Percentiles rank a stretch among this genome's conserved stretches.
Conservation (phyloP, 129 eudicot species). For the Helianthus tuberosus region DNA sequence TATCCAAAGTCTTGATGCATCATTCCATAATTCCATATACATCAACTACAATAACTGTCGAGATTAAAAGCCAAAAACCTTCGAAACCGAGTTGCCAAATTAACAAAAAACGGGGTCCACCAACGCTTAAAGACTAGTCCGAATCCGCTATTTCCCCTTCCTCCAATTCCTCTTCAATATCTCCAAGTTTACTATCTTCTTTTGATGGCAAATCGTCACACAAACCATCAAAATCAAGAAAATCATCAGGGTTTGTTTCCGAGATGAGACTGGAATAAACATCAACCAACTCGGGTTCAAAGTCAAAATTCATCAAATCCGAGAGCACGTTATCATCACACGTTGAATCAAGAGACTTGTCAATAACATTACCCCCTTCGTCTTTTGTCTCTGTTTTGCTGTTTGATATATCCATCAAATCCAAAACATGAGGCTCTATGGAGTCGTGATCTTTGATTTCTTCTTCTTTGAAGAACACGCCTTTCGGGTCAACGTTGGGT, state of each 20-base stretch:
- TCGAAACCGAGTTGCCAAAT: neutral
- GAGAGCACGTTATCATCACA: constrained; percentile 16
- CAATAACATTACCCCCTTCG: neutral
- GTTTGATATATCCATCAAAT: constrained; percentile 37
- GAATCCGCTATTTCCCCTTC: constrained; percentile 75
- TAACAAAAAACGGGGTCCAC: neutral
- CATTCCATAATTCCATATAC: constrained; percentile 2
- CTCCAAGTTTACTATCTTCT: constrained; percentile 7
- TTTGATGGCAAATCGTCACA: constrained; percentile 28
- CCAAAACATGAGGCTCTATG: constrained; percentile 48
- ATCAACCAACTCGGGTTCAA: constrained; percentile 55
- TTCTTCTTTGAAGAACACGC: constrained; percentile 66
- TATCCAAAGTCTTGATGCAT: neutral
- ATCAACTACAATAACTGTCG: constrained; percentile 3
- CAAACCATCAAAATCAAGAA: constrained; percentile 62
- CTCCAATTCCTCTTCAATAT: constrained; percentile 61
- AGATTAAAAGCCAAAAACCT: neutral
- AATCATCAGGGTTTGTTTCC: constrained; percentile 57
- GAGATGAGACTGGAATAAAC: constrained; percentile 49
- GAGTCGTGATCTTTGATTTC: constrained; percentile 54
- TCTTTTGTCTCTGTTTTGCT: constrained; percentile 17
- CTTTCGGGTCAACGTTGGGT: constrained; percentile 36
- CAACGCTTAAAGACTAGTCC: neutral
- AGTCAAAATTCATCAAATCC: constrained; percentile 50
- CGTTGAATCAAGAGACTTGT: neutral